Evolutionary conservation across 371 early-diverging fungal species (phyloP), one percentile per base, ranked within the genome.

Genomic region (Mucor circinelloides): DNA sequence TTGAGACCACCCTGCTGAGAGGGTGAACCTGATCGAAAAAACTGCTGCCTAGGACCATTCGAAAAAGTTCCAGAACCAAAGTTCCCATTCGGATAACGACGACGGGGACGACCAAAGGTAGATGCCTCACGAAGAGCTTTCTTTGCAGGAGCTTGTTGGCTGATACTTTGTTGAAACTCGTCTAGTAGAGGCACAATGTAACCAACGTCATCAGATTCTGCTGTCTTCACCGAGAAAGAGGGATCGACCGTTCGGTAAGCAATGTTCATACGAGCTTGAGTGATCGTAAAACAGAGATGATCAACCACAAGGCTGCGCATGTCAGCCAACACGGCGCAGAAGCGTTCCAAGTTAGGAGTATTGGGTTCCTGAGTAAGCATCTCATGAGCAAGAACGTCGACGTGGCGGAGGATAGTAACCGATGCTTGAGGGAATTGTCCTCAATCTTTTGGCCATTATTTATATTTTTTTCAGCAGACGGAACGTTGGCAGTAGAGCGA

Each of bases 361-460:
- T 15, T 46, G 1, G 19, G 2, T 31, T 57, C 58, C 17, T n/a
- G 4, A 0, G 46, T 40, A 9, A 36, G n/a, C 1, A 74, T 19
- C 23, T 55, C 56, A 31, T 74, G 64, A 12, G 27, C 40, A 0
- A 70, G 57, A 0, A 68, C 58, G 32, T 66, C 74, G 0, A 70
- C 10, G 1, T 68, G 66, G 2, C 68, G 63, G n/a, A 68, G 28
- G 19, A 63, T 42, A 7, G 64, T 55, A 70, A 69, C 1, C 66
- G 21, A n/a, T 62, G 28, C 1, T 59, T 64, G 12, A 74, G 58
- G 2, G 40, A 25, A n/a, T 30, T n/a, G 34, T 68, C 63, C 28
- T 72, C 68, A 25, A 46, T 19, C 9, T 10, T 8, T 54, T 72
- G 68, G 2, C 64, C 68, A 27, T 46, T 59, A 34, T 68, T 68